Evolutionary conservation across 495 filamentous ascomycete species (phyloP).

Genomic region (Paragyromitra xinjiangensis): DNA sequence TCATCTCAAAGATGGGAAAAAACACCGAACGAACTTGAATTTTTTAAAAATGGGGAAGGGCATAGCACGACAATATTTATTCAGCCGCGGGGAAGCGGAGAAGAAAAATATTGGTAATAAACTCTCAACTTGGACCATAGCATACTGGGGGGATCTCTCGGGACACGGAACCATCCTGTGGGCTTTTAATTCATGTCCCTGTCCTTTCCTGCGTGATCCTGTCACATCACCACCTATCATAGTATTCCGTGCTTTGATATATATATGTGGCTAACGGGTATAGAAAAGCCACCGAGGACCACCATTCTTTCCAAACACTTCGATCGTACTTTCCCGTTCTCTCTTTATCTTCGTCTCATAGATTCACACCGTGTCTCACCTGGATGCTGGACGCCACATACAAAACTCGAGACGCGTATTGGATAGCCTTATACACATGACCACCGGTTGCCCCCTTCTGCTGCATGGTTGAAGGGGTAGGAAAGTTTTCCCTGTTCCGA

Average conservation of each 20-base stretch:
- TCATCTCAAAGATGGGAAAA: neutral
- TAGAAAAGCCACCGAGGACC: neutral
- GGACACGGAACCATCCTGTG: neutral
- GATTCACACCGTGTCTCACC: too few relatives aligned
- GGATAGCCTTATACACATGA: neutral
- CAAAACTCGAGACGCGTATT: too few relatives aligned
- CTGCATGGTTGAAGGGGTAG: neutral
- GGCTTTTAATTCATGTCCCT: neutral
- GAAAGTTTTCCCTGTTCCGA: neutral
- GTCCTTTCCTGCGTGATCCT: neutral
- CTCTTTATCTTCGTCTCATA: too few relatives aligned
- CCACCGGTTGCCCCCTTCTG: neutral
- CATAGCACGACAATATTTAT: slow-evolving; percentile 36
- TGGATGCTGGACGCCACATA: too few relatives aligned
- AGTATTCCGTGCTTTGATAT: neutral
- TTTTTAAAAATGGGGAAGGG: neutral
- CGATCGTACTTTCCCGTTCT: neutral
- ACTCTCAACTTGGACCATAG: neutral
- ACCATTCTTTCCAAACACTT: neutral
- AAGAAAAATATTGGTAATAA: slow-evolving; percentile 8
- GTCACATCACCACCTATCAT: neutral
- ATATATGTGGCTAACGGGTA: neutral
- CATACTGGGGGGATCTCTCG: neutral
- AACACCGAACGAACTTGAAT: neutral
- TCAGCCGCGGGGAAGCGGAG: slow-evolving; percentile 20